These are phyloP conservation scores for Gardenia jasminoides DNA, from an alignment of 257 asterid species.

Conservation along the genomic window DNA sequence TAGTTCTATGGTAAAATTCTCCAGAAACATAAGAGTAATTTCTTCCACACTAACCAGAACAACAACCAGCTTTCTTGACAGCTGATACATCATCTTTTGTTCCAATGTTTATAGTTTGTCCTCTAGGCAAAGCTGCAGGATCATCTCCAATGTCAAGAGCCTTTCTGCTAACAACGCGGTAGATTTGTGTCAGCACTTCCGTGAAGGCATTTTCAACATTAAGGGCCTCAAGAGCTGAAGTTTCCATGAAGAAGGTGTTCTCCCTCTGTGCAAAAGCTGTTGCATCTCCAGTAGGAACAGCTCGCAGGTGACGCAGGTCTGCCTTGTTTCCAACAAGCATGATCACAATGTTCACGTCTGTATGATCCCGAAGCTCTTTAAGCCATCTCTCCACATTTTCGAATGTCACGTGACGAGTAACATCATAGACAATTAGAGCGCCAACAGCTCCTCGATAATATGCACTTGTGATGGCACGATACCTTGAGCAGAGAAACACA, in stretches of 20 bases:
- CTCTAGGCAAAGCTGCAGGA: conserved; percentile 63
- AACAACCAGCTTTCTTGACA: conserved; percentile 67
- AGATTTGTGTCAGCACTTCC: conserved; percentile 70
- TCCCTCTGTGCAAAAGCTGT: conserved; percentile 64
- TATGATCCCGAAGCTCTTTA: conserved; percentile 83
- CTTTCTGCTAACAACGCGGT: conserved; percentile 62
- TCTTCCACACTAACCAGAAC: conserved; percentile 45
- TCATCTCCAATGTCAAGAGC: conserved; percentile 74
- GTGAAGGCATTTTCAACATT: conserved; percentile 80
- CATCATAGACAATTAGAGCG: conserved; percentile 72
- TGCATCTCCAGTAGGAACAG: conserved; percentile 56
- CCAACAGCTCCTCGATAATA: conserved; percentile 88
- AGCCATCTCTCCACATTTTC: conserved; percentile 82
- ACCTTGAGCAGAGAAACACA: conserved; percentile 38
- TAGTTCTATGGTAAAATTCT: background rate
- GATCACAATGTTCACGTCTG: conserved; percentile 67
- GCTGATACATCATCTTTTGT: conserved; percentile 69
- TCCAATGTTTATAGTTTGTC: conserved; percentile 68
- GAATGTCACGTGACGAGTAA: conserved; percentile 70
- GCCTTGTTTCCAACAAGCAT: conserved; percentile 90
- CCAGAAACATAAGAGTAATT: background rate
- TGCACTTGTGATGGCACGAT: conserved; percentile 87
- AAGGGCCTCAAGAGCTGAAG: conserved; percentile 73
- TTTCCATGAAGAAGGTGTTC: conserved; percentile 72
- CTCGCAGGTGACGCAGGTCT: conserved; percentile 77